A percentile compares a stretch with the other conserved stretches of the same genome.
Evolutionary conservation across 306 rosid species (phyloP).

Genomic region (Argentina anserina): DNA sequence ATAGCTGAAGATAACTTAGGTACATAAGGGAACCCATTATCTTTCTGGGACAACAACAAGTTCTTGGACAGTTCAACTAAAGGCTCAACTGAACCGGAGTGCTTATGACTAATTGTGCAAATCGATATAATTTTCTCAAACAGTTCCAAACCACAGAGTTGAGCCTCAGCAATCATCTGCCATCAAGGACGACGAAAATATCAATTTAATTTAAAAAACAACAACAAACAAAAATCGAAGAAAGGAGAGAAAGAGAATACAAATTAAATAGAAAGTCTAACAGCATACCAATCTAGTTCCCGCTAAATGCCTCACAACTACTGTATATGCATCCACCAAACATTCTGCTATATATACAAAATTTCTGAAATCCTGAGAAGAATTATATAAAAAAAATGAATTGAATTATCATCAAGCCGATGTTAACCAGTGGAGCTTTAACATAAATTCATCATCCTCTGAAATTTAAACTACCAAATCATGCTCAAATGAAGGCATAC

Average conservation of each 20-base stretch:
- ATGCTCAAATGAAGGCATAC: slow-evolving; percentile 15
- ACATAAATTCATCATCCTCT: not conserved
- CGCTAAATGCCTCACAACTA: slow-evolving; percentile 54
- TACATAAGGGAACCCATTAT: slow-evolving; percentile 64
- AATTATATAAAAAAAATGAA: slow-evolving; percentile 9
- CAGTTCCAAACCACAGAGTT: slow-evolving; percentile 61
- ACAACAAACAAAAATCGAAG: slow-evolving; percentile 4
- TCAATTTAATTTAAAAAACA: not conserved
- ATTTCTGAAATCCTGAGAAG: slow-evolving; percentile 62
- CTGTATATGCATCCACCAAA: slow-evolving; percentile 62
- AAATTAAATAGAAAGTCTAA: slow-evolving; percentile 4
- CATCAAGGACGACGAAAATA: slow-evolving; percentile 7
- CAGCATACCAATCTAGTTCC: slow-evolving; percentile 54
- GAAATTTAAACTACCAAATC: not conserved
- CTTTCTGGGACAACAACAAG: slow-evolving; percentile 62
- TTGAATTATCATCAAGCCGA: slow-evolving; percentile 2
- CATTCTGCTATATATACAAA: slow-evolving; percentile 48
- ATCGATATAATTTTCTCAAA: slow-evolving; percentile 55
- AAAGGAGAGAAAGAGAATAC: not conserved
- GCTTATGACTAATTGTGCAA: slow-evolving; percentile 46
- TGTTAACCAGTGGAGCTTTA: too few relatives aligned
- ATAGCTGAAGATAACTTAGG: slow-evolving; percentile 49
- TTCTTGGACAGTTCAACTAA: slow-evolving; percentile 59
- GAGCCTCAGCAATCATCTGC: slow-evolving; percentile 67
- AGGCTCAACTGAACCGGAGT: slow-evolving; percentile 52